These are phyloP conservation scores for Suillus variegatus DNA, from an alignment of 768 basidiomycete genomes.

Conservation along the genomic window DNA sequence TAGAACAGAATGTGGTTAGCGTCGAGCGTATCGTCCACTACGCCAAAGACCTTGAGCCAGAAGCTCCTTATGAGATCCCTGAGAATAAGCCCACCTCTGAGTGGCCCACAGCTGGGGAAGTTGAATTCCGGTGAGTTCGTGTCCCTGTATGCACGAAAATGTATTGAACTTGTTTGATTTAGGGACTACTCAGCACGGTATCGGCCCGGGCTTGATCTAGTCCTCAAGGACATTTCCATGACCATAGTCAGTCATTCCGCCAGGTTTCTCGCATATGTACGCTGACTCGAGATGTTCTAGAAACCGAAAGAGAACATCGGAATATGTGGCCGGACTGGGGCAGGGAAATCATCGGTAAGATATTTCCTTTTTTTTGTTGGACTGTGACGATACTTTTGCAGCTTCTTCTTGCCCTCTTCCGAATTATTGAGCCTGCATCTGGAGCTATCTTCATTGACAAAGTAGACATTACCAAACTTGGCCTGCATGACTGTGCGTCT, in stretches of 20 bases:
- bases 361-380: not conserved
- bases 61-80: slow-evolving; percentile 73
- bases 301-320: slow-evolving; percentile 84
- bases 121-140: slow-evolving; percentile 69
- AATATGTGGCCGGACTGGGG: slow-evolving; percentile 83
- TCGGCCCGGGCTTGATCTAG: slow-evolving; percentile 75
- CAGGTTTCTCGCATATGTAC: not conserved
- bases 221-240: slow-evolving; percentile 75
- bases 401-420: slow-evolving; percentile 72
- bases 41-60: slow-evolving; percentile 60
- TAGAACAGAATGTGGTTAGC: slow-evolving; percentile 89
- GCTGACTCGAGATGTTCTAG: slow-evolving; percentile 37
- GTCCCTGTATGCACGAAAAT: not conserved
- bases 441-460: slow-evolving; percentile 75
- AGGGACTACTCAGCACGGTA: slow-evolving; percentile 79
- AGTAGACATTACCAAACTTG: slow-evolving; percentile 75
- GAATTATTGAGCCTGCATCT: slow-evolving; percentile 69
- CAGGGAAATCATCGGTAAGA: slow-evolving; percentile 74
- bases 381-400: slow-evolving; percentile 19
- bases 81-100: slow-evolving; percentile 49
- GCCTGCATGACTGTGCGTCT: slow-evolving; percentile 55
- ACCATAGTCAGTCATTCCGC: slow-evolving; percentile 49
- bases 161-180: slow-evolving; percentile 4
- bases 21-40: slow-evolving; percentile 89
- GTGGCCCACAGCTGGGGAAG: slow-evolving; percentile 77